Evolutionary conservation across 208 protist species (phyloP).

Genomic region (Wallacemonas sp.): DNA sequence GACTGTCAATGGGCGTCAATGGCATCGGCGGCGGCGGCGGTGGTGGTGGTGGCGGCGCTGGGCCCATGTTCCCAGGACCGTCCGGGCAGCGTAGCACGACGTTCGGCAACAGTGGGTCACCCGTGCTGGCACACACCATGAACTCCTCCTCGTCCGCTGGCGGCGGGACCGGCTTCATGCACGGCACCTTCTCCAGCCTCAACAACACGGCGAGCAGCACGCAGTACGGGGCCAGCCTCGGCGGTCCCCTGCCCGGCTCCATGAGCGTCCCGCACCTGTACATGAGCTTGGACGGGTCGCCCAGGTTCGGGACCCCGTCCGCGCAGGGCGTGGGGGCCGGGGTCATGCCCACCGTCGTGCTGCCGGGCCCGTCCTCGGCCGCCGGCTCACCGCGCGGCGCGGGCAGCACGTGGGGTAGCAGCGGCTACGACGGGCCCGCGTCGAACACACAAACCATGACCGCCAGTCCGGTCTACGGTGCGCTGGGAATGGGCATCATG

Average conservation of each 20-base stretch:
- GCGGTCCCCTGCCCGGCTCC: not conserved
- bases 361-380: not conserved
- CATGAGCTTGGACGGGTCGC: not conserved
- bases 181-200: not conserved
- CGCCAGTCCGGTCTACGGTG: no score
- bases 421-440: no score
- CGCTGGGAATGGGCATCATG: no score
- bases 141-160: not conserved
- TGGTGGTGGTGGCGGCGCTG: not conserved
- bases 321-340: not conserved
- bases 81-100: not conserved
- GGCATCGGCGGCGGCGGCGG: no score
- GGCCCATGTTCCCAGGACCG: not conserved
- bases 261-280: not conserved
- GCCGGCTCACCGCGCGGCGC: no score
- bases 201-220: no score
- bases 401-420: no score
- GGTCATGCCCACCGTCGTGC: not conserved
- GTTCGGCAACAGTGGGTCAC: not conserved
- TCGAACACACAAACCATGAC: no score
- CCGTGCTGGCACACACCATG: constrained; percentile 1
- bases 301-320: constrained; percentile 5
- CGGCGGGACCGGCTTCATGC: not conserved
- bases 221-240: no score
- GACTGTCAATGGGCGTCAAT: not conserved